Evolutionary conservation across 768 basidiomycete genomes (phyloP), one percentile per base, ranked within the genome.

Genomic region (Pisolithus tinctorius): DNA sequence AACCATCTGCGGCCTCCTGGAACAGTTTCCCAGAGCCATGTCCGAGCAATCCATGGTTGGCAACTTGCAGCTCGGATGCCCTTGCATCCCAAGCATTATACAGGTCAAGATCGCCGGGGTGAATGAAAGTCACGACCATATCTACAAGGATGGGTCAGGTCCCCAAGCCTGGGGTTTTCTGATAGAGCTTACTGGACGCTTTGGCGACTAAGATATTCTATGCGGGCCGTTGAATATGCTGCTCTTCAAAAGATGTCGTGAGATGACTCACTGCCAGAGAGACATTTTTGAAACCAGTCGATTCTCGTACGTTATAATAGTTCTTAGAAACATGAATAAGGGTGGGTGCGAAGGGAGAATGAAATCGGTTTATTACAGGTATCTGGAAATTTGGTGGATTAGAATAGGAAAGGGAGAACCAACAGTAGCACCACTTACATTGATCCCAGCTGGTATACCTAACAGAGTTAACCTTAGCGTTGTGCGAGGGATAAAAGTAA

Each of bases 361-460:
- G 14, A 45, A 10, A 37, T 6, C 34, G 36, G 34, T 31, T n/a
- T 62, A 74, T 65, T 62, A 82, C 81, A 39, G 86, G 84, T 61
- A 87, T 88, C 82, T 87, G 54, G 20, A 41, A 30, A 36, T 46
- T 44, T 16, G 31, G 42, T 40, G 26, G 54, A 42, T 17, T 17
- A 36, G 31, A 44, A 20, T 20, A 53, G 20, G 27, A 34, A 31
- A 17, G 16, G 38, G 6, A 31, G 8, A 20, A 16, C 11, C 5
- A 41, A 37, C 42, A 46, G 11, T 50, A 40, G n/a, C 16, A 17
- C 17, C 37, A 49, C 79, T 55, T 61, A 87, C 85, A 63, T 93
- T 92, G 53, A 92, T 92, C 47, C 92, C 90, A 58, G 77, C 83
- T 17, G 91, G 90, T 49, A 92, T 90, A n/a, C 84, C 86, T 85